phyloP scores from a whole-genome alignment of 768 basidiomycete genomes.

The Hypholoma sublateritium region DNA sequence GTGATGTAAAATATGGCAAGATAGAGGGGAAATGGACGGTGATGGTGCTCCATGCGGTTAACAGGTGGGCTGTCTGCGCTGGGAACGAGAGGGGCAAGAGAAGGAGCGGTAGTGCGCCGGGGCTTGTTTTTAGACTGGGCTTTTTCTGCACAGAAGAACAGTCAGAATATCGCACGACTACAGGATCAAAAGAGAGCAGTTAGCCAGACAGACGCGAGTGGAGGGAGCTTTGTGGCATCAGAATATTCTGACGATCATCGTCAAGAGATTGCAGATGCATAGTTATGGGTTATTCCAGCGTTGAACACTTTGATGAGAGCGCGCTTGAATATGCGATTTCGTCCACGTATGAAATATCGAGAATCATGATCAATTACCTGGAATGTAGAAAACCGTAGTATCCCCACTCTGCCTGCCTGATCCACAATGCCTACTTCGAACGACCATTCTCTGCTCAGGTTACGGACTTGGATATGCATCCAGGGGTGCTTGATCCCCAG shows the following conservation, averaged over 20 bases:
- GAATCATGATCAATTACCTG: slow-evolving; percentile 50
- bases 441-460: slow-evolving; percentile 67
- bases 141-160: slow-evolving; percentile 40
- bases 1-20: slow-evolving; percentile 60
- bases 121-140: slow-evolving; percentile 46
- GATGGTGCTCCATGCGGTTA: slow-evolving; percentile 74
- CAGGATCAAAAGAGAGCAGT: not conserved
- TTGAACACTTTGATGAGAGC: not conserved
- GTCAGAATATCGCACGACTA: slow-evolving; percentile 2
- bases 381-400: slow-evolving; percentile 73
- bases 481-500: slow-evolving; percentile 70
- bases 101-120: slow-evolving; percentile 50
- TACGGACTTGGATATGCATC: slow-evolving; percentile 75
- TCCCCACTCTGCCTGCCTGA: slow-evolving; percentile 53
- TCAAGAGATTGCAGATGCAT: too few species aligned
- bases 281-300: too few species aligned
- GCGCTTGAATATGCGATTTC: not conserved
- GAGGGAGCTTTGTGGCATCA: too few species aligned
- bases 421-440: slow-evolving; percentile 78
- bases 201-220: not conserved
- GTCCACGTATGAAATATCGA: too few species aligned
- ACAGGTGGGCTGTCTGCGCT: slow-evolving; percentile 45
- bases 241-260: too few species aligned
- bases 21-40: slow-evolving; percentile 58
- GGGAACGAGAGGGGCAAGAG: slow-evolving; percentile 74